Percentiles rank a stretch among this genome's conserved stretches.
These are phyloP conservation scores for Lithocarpus polystachyus DNA, from an alignment of 306 rosid species.

Conservation along the genomic window DNA sequence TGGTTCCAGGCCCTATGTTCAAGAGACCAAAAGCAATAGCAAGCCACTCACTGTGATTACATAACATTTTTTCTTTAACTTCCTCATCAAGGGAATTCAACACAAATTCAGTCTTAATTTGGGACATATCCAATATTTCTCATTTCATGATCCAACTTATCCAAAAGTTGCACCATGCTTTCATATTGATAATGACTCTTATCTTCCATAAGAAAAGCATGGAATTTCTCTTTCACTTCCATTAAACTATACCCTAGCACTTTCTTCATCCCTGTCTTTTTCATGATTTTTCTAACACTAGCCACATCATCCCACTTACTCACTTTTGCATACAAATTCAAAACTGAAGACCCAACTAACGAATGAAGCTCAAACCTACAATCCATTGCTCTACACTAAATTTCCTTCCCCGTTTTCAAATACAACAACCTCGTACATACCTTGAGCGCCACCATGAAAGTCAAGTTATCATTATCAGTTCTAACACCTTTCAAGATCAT, in stretches of 20 bases:
- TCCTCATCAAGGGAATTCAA: constrained; percentile 5
- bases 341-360: constrained; percentile 38
- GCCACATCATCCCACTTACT: constrained; percentile 42
- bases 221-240: constrained; percentile 38
- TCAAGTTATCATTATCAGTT: too few relatives aligned
- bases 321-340: constrained; percentile 43
- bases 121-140: not conserved
- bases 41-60: not conserved
- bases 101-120: not conserved
- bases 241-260: constrained; percentile 33
- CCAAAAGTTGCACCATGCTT: not conserved
- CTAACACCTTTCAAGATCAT: too few relatives aligned
- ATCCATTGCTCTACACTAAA: constrained; percentile 33
- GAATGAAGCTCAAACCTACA: constrained; percentile 31
- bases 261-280: constrained; percentile 28
- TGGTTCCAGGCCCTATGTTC: not conserved
- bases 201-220: constrained; percentile 50
- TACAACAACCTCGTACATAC: constrained; percentile 30
- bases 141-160: not conserved
- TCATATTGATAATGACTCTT: constrained; percentile 3
- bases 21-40: constrained; percentile 9
- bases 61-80: not conserved
- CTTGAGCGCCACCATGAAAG: constrained; percentile 36
- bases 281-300: constrained; percentile 29
- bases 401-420: constrained; percentile 38